A percentile compares a stretch with the other conserved stretches of the same genome.
phyloP scores from a whole-genome alignment of 176 grass and related monocot genomes.

The Musa schizocarpa region DNA sequence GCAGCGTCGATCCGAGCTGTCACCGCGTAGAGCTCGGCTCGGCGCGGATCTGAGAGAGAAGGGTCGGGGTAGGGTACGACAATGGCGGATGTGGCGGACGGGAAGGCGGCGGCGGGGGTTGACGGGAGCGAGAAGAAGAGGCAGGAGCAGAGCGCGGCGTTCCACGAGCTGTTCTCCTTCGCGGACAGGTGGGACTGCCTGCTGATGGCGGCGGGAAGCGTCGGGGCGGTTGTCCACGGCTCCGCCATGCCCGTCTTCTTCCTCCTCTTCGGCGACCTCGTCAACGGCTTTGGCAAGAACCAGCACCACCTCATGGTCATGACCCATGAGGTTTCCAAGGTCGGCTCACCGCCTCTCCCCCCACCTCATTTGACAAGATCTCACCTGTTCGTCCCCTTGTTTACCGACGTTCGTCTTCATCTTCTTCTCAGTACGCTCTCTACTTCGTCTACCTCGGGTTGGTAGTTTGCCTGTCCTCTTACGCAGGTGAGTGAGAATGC shows the following conservation, averaged over 20 bases:
- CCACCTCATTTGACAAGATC: not conserved
- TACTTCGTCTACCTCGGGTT: slow-evolving; percentile 98
- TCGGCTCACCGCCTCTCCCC: not conserved
- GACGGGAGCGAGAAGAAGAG: slow-evolving; percentile 16
- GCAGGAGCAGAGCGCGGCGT: slow-evolving; percentile 63
- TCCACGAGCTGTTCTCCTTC: slow-evolving; percentile 82
- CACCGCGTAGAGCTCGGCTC: not conserved
- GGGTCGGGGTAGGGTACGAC: not conserved
- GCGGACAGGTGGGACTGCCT: slow-evolving; percentile 69
- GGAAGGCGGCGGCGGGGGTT: not conserved
- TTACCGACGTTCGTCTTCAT: not conserved
- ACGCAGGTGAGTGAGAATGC: slow-evolving; percentile 44
- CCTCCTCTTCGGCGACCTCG: slow-evolving; percentile 90
- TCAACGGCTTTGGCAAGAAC: slow-evolving; percentile 98
- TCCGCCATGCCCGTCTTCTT: slow-evolving; percentile 99
- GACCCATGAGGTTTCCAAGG: slow-evolving; percentile 98
- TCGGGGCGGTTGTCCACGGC: slow-evolving; percentile 76
- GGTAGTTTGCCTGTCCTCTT: slow-evolving; percentile 79
- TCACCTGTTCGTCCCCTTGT: not conserved
- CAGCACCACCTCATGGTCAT: slow-evolving; percentile 77
- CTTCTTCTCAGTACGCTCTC: slow-evolving; percentile 59
- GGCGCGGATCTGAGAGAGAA: not conserved
- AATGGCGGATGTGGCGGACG: not conserved
- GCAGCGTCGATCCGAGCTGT: not conserved
- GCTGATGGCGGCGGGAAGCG: slow-evolving; percentile 63